Evolutionary conservation across 371 early-diverging fungal species (phyloP), one percentile per base, ranked within the genome.

Genomic region (Choanephora cucurbitarum): DNA sequence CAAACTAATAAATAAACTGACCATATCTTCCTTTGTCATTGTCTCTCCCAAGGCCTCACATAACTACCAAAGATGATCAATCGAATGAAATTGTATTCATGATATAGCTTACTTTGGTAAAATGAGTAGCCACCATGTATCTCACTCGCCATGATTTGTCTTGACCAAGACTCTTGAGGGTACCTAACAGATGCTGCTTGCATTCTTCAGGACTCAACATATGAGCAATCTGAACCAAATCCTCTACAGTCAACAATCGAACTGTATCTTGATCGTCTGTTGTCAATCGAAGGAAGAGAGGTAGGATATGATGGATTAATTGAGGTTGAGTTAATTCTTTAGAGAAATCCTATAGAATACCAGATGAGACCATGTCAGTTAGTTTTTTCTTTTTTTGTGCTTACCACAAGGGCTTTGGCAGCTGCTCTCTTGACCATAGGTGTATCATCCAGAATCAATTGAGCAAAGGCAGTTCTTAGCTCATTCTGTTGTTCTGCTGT

Each of bases 401-500:
- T 70, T 81, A 91, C 92, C 44, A 87, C 85, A 34, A 98, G 78
- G 57, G 94, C 81, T 15, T 92, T 91, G 15, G 96, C 94, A 31
- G 95, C 95, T 3, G 97, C 92, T 56, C 98, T 84, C 60, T 98
- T 87, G 52, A 96, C 97, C 99, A 99, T 97, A 34, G 99, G 99
- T 13, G 97, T 97, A 53, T 96, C 97, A 71, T 99, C 99, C 66
- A 88, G 83, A 64, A 92, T 89, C n/a, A 98, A 84, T 65, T 87
- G 87, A 37, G 85, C 86, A 75, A 82, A 90, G 42, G 81, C 50
- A 43, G 72, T 83, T 69, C 93, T 85, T 62, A 99, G 77, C 53
- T 97, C 95, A 23, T 83, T 85, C 78, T 95, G 93, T 45, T 82
- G 84, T 17, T 83, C 85, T 39, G 87, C 77, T 5, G 87, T 73